Base-by-base conservation (phyloP, 169 alveolate genomes). In the Cryptosporidium sp. region DNA sequence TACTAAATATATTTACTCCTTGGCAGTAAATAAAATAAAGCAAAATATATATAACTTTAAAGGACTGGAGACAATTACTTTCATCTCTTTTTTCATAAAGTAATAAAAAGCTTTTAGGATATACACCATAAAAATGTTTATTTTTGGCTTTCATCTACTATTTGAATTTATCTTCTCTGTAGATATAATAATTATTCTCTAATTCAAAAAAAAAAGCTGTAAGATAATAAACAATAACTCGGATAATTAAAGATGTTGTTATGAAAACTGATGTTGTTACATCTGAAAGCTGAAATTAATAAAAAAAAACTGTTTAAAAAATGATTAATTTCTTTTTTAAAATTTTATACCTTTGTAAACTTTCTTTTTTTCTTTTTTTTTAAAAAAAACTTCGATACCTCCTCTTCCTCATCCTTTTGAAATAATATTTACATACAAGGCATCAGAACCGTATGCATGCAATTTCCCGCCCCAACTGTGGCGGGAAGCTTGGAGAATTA, bases 1-100 rank as follows among this genome's bases (percentile, higher is more conserved):
- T 75, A 58, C 61, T 75, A 21, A 75, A 61, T 26, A 35, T 75
- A 23, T 75, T 75, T 21, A 75, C 87, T 35, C 87, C 87, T 31
- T 75, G 87, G 87, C 87, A 75, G 42, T 75, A 75, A 23, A 18
- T 10, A 42, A 21, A 70, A 67, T 67, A 23, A 67, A 67, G 52
- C 45, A 67, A 39, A 37, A 67, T 67, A 67, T 39, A 67, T 0
- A 67, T 33, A 10, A 67, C 12, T 67, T 21, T 67, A 67, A n/a
- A 67, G 29, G 29, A 33, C 9, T 10, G 26, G 51, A 67, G 26
- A 67, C 45, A 33, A 39, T 33, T 31, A 33, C 52, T 67, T 33
- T 37, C 26, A 37, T n/a, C 3, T 26, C 52, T 67, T n/a, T 26
- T 26, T 67, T 67, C 73, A 33, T 29, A 70, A 42, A 29, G 9